Percentiles rank a stretch among this genome's conserved stretches.
These are phyloP conservation scores for Trichoderma brevicompactum DNA, from an alignment of 2,329 filamentous ascomycete genomes.

Conservation along the genomic window DNA sequence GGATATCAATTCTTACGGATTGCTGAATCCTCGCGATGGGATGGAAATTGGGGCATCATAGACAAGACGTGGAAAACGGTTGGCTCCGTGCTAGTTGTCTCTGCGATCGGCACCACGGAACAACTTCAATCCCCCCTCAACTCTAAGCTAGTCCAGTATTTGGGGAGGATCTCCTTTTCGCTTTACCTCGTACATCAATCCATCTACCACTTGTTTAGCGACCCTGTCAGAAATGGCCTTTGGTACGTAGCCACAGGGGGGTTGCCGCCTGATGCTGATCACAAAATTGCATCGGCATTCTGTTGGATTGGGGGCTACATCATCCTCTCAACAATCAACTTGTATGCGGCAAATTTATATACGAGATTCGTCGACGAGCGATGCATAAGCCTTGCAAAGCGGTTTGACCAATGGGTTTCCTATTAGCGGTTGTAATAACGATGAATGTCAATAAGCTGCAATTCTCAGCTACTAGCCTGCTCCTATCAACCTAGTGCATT, in stretches of 20 bases:
- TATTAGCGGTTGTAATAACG: background rate
- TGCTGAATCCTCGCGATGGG: slow-evolving; percentile 23
- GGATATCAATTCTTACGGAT: slow-evolving; percentile 23
- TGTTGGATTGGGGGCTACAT: slow-evolving; percentile 20
- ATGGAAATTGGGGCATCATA: slow-evolving; percentile 6
- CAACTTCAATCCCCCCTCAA: slow-evolving; percentile 14
- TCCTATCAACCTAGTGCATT: too few species aligned
- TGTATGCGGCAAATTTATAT: slow-evolving; percentile 12
- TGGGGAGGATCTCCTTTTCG: slow-evolving; percentile 23
- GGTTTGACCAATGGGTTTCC: slow-evolving; percentile 20
- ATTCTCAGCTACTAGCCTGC: too few species aligned
- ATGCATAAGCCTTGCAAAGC: slow-evolving; percentile 20
- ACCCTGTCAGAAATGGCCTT: slow-evolving; percentile 7
- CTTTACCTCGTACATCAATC: slow-evolving; percentile 20
- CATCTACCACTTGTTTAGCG: slow-evolving; percentile 20
- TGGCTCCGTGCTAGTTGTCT: slow-evolving; percentile 20
- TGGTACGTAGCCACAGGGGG: slow-evolving; percentile 21
- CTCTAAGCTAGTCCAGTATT: slow-evolving; percentile 13
- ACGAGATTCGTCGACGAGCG: slow-evolving; percentile 24
- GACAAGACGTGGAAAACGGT: slow-evolving; percentile 26
- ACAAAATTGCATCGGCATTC: background rate
- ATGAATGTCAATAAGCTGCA: too few species aligned
- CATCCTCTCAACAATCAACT: slow-evolving; percentile 16
- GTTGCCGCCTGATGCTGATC: background rate
- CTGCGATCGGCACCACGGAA: slow-evolving; percentile 12